Base-by-base conservation (phyloP, 116 monocot species). In the Papilionanthe hybrid region DNA sequence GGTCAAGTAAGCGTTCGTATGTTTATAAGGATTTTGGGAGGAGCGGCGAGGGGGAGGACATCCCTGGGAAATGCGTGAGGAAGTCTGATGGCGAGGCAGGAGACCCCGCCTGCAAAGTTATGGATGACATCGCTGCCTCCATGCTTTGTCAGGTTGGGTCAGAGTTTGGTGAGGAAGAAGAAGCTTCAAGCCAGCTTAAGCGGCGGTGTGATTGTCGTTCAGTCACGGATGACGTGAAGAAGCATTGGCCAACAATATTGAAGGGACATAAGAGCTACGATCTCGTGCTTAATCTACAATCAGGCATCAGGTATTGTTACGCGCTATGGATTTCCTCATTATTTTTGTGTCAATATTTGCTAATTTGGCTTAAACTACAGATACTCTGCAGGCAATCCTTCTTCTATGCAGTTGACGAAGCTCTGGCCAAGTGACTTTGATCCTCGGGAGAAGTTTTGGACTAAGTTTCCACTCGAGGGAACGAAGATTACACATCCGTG, bases 261-360 rank as follows among this genome's bases (percentile, higher is more conserved):
- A 96, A 96, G 77, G 96, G 96, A 30, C 92, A 96, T 68, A 93
- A 90, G 87, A 93, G 91, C 81, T 96, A 96, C 72, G 92, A 91
- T 75, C 83, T 96, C 0, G 77, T 78, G 92, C 82, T 89, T 55
- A 89, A 88, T 49, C 87, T 97, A 72, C 97, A 96, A 82, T 77
- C 94, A 82, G 96, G 96, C 22, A 96, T 96, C 41, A 86, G 90
- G 96, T 93, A 56, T 55, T 57, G 13, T 74, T 69, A 19, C 78
- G 22, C 25, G 19, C 28, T 30, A 13, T 48, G 57, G 10, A 25
- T 81, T 76, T 29, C 9, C 32, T 45, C 19, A 7, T 43, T 60
- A 0, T 37, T 75, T 45, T 25, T 37, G 1, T 22, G 13, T 57
- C 1, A 9, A 41, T 67, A n/a, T 4, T 37, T 78, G 1, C 29